Evolutionary conservation across 306 rosid genomes (phyloP).

Genomic region (Spatholobus suberectus): DNA sequence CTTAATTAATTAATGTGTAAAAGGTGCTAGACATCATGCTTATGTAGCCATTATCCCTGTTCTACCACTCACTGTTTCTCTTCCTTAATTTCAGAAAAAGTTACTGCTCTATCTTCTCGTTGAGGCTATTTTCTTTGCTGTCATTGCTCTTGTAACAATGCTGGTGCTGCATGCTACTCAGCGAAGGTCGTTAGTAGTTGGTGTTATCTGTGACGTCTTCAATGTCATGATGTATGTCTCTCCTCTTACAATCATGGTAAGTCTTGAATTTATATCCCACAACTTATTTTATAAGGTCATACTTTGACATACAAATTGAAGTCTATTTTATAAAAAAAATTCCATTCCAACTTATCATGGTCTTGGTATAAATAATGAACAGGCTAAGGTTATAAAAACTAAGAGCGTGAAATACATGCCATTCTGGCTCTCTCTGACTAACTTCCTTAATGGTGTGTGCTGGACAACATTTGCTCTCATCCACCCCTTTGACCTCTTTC

Average conservation of each 20-base stretch:
- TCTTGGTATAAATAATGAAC: background rate
- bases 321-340: background rate
- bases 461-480: conserved; percentile 81
- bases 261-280: conserved; percentile 12
- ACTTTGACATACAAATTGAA: background rate
- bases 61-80: background rate
- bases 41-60: background rate
- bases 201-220: conserved; percentile 72
- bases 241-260: conserved; percentile 72
- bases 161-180: conserved; percentile 34
- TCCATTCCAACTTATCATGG: background rate
- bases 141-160: conserved; percentile 39
- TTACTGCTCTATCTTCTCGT: background rate
- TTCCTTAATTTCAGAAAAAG: conserved; percentile 49
- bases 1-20: background rate
- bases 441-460: conserved; percentile 60
- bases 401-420: conserved; percentile 81
- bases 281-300: background rate
- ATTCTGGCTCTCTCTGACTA: conserved; percentile 64
- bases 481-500: conserved; percentile 55
- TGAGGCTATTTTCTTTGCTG: conserved; percentile 46
- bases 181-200: conserved; percentile 59
- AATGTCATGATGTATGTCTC: conserved; percentile 67
- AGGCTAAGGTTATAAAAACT: conserved; percentile 61
- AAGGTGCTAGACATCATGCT: background rate